Conservation (phyloP, 768 basidiomycete species). For the Sutorius australiensis region DNA sequence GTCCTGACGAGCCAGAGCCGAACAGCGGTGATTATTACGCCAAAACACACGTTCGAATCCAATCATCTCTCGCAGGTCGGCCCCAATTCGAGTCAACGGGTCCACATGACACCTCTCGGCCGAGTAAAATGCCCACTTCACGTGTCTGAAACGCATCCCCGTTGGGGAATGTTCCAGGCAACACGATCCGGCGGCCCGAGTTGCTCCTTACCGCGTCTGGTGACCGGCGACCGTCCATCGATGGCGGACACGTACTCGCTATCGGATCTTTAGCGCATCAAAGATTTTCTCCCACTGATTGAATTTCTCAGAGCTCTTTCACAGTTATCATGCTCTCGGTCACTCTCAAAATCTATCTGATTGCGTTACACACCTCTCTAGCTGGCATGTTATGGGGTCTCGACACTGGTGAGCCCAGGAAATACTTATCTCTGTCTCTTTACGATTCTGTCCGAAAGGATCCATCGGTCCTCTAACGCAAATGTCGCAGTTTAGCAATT, state of each 20-base stretch:
- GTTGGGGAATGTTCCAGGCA: not conserved
- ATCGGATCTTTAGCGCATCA: not conserved
- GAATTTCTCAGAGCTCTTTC: not conserved
- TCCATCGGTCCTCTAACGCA: conserved; percentile 44
- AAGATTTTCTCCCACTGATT: not conserved
- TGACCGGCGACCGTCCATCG: not conserved
- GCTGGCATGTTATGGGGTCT: conserved; percentile 31
- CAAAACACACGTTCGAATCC: not conserved
- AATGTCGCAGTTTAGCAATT: conserved; percentile 42
- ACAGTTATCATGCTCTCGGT: conserved; percentile 9
- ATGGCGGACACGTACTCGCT: not conserved
- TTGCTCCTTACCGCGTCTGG: not conserved
- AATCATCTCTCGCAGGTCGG: not conserved
- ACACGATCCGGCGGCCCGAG: not conserved
- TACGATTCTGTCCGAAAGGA: conserved; percentile 9
- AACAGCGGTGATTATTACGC: too few relatives aligned
- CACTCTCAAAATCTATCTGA: conserved; percentile 22
- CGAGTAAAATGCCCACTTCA: not conserved
- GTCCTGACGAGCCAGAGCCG: not conserved
- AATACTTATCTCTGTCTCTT: not conserved
- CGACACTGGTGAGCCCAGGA: conserved; percentile 24
- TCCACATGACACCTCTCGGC: too few relatives aligned
- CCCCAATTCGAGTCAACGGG: not conserved
- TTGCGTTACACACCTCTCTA: conserved; percentile 25
- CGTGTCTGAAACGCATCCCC: not conserved